These are phyloP conservation scores for Fusarium tricinctum DNA, from an alignment of 2,329 filamentous ascomycete species.

Conservation along the genomic window DNA sequence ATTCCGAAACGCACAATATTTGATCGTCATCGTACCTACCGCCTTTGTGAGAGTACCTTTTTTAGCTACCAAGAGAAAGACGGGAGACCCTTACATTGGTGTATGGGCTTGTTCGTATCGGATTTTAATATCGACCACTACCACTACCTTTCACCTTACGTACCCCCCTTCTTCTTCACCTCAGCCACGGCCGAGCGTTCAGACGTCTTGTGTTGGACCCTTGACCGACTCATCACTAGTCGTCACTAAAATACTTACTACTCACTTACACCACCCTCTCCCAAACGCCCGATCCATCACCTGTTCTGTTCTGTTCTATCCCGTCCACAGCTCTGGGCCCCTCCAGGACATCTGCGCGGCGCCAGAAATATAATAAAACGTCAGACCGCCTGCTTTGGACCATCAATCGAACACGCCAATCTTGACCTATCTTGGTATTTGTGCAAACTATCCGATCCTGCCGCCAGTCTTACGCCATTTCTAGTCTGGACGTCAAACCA, in stretches of 20 bases:
- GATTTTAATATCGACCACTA: constrained; percentile 26
- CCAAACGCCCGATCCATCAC: constrained; percentile 23
- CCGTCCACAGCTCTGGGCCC: constrained; percentile 31
- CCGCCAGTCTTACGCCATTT: constrained; percentile 35
- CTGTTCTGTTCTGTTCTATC: constrained; percentile 34
- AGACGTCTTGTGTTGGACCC: constrained; percentile 20
- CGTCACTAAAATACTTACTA: constrained; percentile 27
- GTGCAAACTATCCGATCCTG: constrained; percentile 33
- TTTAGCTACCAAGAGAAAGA: constrained; percentile 14
- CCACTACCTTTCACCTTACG: not conserved
- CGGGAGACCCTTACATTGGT: constrained; percentile 41
- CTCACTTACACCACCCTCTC: constrained; percentile 36
- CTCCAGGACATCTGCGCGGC: constrained; percentile 37
- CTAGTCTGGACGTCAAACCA: constrained; percentile 23
- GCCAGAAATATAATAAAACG: constrained; percentile 47
- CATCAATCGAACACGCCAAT: constrained; percentile 34
- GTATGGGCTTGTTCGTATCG: constrained; percentile 33
- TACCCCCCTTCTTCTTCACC: not conserved
- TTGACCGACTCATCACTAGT: constrained; percentile 39
- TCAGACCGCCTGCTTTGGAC: constrained; percentile 46
- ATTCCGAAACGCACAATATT: constrained; percentile 12
- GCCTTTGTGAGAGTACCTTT: constrained; percentile 31
- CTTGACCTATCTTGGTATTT: constrained; percentile 34
- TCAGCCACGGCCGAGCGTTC: constrained; percentile 24
- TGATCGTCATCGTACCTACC: constrained; percentile 39